Evolutionary conservation across 345 rosid genomes (phyloP).

Genomic region (Stellera chamaejasme): DNA sequence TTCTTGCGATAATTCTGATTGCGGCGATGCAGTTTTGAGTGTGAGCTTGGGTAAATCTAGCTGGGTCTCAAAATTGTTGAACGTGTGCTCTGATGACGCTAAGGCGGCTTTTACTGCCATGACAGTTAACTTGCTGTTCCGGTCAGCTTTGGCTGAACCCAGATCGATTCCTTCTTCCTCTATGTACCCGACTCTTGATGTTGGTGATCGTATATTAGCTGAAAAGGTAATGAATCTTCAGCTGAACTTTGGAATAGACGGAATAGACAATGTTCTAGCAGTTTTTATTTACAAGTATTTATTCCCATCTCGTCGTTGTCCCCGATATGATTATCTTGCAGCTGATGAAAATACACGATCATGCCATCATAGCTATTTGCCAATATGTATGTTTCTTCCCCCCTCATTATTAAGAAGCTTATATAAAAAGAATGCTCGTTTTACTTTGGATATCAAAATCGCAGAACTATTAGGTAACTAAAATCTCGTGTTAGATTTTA

Average conservation of each 20-base stretch:
- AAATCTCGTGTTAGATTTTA: too few relatives aligned
- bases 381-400: too few relatives aligned
- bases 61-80: slow-evolving; percentile 55
- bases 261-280: too few relatives aligned
- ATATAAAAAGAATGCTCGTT: too few relatives aligned
- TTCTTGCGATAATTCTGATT: neutral
- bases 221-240: slow-evolving; percentile 52
- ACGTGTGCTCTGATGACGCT: slow-evolving; percentile 66
- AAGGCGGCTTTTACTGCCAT: slow-evolving; percentile 79
- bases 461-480: too few relatives aligned
- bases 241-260: neutral
- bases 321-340: too few relatives aligned
- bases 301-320: too few relatives aligned
- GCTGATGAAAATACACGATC: too few relatives aligned
- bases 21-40: slow-evolving; percentile 11
- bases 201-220: slow-evolving; percentile 79
- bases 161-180: slow-evolving; percentile 75
- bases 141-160: slow-evolving; percentile 76
- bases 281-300: too few relatives aligned
- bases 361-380: too few relatives aligned
- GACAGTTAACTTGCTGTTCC: slow-evolving; percentile 68
- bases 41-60: slow-evolving; percentile 30
- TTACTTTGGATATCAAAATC: too few relatives aligned
- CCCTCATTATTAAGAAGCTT: too few relatives aligned
- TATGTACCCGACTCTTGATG: slow-evolving; percentile 84